phyloP scores from a whole-genome alignment of 2,329 filamentous ascomycete species.

The Aureobasidium sp. region DNA sequence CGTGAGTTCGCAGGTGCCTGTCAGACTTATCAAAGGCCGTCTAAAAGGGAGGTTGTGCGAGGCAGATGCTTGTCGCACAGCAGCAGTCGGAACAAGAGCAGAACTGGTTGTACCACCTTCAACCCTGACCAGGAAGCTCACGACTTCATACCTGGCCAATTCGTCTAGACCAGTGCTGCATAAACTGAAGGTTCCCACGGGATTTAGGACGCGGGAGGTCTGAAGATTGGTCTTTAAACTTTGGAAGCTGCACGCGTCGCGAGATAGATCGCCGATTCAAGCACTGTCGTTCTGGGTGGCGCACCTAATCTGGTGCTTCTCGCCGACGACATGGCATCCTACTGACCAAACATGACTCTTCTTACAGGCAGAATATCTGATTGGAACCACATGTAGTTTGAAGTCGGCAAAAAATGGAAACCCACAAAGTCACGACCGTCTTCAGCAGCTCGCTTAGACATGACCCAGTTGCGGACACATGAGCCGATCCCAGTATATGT shows the following conservation, averaged over 20 bases:
- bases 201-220: too few species aligned
- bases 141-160: not conserved
- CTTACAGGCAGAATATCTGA: too few species aligned
- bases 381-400: too few species aligned
- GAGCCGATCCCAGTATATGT: not conserved
- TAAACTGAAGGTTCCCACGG: too few species aligned
- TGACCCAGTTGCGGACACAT: not conserved
- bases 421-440: not conserved
- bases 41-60: too few species aligned
- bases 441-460: not conserved
- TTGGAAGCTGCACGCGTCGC: not conserved
- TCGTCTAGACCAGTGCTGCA: too few species aligned
- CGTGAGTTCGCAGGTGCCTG: not conserved
- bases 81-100: not conserved
- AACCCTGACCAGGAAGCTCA: too few species aligned
- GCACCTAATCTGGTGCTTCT: not conserved
- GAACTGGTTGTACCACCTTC: not conserved
- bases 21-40: too few species aligned
- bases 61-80: too few species aligned
- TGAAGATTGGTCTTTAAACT: not conserved
- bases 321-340: not conserved
- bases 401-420: too few species aligned
- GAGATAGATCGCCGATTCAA: not conserved
- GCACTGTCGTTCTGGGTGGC: not conserved
- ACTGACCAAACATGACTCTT: too few species aligned